These are phyloP conservation scores for Talaromyces verruculosus DNA, from an alignment of 2,329 filamentous ascomycete species.

Conservation along the genomic window DNA sequence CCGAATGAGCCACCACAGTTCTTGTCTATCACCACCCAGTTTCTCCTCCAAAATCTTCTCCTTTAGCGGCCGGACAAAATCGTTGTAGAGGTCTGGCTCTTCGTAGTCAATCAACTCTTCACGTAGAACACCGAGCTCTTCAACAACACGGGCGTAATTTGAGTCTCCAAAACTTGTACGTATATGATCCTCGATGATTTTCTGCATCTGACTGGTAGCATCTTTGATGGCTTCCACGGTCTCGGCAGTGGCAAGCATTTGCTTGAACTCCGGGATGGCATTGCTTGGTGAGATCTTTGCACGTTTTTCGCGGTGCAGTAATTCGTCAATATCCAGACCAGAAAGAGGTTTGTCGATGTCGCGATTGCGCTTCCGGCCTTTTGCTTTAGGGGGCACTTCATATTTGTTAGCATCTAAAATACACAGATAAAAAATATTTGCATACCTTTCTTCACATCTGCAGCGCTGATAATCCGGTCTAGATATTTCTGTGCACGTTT, in stretches of 20 bases:
- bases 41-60: constrained; percentile 65
- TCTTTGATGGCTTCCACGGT: constrained; percentile 63
- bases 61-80: constrained; percentile 70
- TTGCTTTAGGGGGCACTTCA: constrained; percentile 75
- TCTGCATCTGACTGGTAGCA: constrained; percentile 71
- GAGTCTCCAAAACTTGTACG: constrained; percentile 71
- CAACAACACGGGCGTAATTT: constrained; percentile 71
- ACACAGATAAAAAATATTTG: neutral
- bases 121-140: constrained; percentile 74
- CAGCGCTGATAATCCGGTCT: constrained; percentile 63
- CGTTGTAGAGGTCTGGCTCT: constrained; percentile 73
- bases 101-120: constrained; percentile 74
- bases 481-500: constrained; percentile 59
- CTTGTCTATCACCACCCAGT: constrained; percentile 72
- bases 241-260: constrained; percentile 63
- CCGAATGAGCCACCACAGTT: constrained; percentile 78
- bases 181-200: constrained; percentile 68
- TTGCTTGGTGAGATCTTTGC: constrained; percentile 65
- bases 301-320: constrained; percentile 64
- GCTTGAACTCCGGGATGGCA: constrained; percentile 87
- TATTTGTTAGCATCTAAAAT: neutral
- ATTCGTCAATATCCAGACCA: constrained; percentile 78
- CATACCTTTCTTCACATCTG: constrained; percentile 78
- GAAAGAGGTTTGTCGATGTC: constrained; percentile 80
- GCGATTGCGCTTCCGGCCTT: constrained; percentile 66